These are phyloP conservation scores for Ophiostoma piceae DNA, from an alignment of 2,329 filamentous ascomycete species.

Conservation along the genomic window DNA sequence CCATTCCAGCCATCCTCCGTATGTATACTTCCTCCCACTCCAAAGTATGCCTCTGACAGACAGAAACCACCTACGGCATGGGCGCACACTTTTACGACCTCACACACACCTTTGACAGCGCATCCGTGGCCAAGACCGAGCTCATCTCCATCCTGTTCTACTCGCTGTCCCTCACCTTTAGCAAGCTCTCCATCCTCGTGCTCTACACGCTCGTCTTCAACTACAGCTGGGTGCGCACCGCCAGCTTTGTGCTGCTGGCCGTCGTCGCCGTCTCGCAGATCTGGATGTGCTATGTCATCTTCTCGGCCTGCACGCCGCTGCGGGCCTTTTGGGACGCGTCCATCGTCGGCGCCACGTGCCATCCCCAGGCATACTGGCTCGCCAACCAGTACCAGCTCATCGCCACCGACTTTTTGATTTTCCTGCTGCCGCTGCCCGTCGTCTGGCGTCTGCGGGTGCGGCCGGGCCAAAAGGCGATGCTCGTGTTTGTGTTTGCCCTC, in stretches of 20 bases:
- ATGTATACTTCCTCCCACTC: not conserved
- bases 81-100: not conserved
- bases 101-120: not conserved
- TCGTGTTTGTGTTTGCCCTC: not conserved
- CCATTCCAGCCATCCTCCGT: not conserved
- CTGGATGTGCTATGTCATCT: not conserved
- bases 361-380: constrained; percentile 23
- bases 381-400: constrained; percentile 25
- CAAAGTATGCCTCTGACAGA: not conserved
- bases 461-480: not conserved
- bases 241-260: constrained; percentile 30
- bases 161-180: not conserved
- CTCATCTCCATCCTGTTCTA: not conserved
- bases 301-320: not conserved
- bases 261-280: constrained; percentile 29
- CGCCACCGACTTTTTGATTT: constrained; percentile 58
- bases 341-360: constrained; percentile 20
- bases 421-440: not conserved
- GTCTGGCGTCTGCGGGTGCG: not conserved
- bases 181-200: constrained; percentile 28
- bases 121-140: not conserved
- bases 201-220: constrained; percentile 33
- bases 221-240: constrained; percentile 33
- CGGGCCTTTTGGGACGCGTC: constrained; percentile 31
- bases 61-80: not conserved